These are phyloP conservation scores for Testicularia cyperi DNA, from an alignment of 1,284 basidiomycete genomes.

Conservation along the genomic window DNA sequence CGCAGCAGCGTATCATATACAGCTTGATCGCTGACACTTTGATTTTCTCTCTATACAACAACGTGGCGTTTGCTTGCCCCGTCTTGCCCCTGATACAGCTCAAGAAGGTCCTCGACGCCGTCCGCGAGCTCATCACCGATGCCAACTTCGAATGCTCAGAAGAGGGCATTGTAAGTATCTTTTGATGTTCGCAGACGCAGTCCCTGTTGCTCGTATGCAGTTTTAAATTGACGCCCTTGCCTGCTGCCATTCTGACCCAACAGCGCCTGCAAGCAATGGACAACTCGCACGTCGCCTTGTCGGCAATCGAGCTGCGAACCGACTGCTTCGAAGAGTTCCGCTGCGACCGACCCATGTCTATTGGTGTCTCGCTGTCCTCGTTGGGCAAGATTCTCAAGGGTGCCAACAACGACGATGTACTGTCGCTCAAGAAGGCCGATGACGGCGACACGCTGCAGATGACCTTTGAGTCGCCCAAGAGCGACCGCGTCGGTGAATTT, in stretches of 20 bases:
- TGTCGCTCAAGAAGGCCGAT: constrained; percentile 87
- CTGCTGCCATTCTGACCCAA: background rate
- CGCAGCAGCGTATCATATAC: too few relatives aligned
- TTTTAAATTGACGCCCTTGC: too few relatives aligned
- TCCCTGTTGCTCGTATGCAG: too few relatives aligned
- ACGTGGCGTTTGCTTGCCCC: background rate
- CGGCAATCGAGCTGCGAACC: constrained; percentile 71
- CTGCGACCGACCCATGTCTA: constrained; percentile 91
- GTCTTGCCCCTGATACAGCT: too few relatives aligned
- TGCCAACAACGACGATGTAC: constrained; percentile 92
- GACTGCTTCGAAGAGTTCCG: constrained; percentile 67
- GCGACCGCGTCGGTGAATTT: constrained; percentile 94
- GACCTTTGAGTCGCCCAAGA: constrained; percentile 85
- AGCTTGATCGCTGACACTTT: background rate
- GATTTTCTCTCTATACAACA: too few relatives aligned
- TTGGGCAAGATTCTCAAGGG: constrained; percentile 96
- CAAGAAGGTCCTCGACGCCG: constrained; percentile 65
- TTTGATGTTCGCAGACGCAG: too few relatives aligned
- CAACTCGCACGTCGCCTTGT: constrained; percentile 98
- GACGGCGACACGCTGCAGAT: constrained; percentile 87
- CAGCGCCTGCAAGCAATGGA: constrained; percentile 85
- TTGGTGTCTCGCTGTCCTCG: constrained; percentile 68
- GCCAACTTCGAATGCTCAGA: constrained; percentile 98
- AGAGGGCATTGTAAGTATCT: constrained; percentile 75
- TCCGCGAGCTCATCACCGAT: constrained; percentile 96